Percentiles rank a stretch among this genome's conserved stretches.
These are phyloP conservation scores for Mycena sp. DNA, from an alignment of 1,284 basidiomycete species.

Conservation along the genomic window DNA sequence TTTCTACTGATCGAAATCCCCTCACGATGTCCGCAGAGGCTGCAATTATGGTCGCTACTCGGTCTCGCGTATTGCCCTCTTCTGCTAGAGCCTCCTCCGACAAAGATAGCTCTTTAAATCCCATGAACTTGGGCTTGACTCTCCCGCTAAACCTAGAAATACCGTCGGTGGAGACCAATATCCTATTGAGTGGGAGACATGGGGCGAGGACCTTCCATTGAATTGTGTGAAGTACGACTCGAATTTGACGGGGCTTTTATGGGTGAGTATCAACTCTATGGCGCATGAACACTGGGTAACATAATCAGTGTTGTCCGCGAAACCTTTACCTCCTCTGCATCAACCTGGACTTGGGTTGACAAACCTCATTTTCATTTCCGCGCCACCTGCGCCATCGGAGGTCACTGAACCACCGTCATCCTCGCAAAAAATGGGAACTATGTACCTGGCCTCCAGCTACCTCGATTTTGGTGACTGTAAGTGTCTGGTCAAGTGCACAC, in stretches of 20 bases:
- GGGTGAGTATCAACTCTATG: constrained; percentile 3
- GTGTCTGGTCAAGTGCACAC: constrained; percentile 31
- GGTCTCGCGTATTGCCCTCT: constrained; percentile 58
- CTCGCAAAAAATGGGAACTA: constrained; percentile 32
- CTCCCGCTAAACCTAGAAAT: constrained; percentile 50
- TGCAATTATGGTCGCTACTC: constrained; percentile 71
- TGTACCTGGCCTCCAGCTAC: constrained; percentile 62
- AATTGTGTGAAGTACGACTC: constrained; percentile 65
- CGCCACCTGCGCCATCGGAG: constrained; percentile 21
- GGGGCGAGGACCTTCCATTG: constrained; percentile 70
- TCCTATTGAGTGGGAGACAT: constrained; percentile 64
- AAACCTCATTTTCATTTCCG: constrained; percentile 33
- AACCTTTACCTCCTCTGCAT: constrained; percentile 40
- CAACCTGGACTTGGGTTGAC: constrained; percentile 34
- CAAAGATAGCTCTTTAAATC: constrained; percentile 40
- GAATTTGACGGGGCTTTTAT: constrained; percentile 40
- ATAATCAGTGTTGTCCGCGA: constrained; percentile 32
- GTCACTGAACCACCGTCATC: constrained; percentile 4
- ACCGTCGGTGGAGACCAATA: constrained; percentile 43
- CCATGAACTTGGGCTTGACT: constrained; percentile 59
- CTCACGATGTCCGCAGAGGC: constrained; percentile 55
- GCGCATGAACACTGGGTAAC: constrained; percentile 1
- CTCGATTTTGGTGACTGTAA: constrained; percentile 71
- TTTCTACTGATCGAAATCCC: background rate
- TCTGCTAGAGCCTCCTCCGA: constrained; percentile 37